A percentile compares a stretch with the other conserved stretches of the same genome.
These are phyloP conservation scores for Epichloe bromicola DNA, from an alignment of 2,329 filamentous ascomycete genomes.

Conservation along the genomic window DNA sequence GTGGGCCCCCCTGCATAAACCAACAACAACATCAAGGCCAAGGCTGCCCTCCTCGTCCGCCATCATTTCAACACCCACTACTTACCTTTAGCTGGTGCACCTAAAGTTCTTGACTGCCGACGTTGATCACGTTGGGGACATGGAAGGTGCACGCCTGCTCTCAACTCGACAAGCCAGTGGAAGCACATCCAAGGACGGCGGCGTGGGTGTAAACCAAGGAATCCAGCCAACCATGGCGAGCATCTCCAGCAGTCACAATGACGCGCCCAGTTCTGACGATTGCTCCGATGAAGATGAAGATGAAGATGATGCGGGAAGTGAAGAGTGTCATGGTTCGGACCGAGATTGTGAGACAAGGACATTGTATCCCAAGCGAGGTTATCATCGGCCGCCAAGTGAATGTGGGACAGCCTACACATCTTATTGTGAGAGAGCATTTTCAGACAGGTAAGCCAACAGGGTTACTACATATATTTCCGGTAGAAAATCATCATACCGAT, in stretches of 20 bases:
- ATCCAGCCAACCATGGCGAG: constrained; percentile 25
- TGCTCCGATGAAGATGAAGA: constrained; percentile 9
- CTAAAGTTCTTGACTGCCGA: not conserved
- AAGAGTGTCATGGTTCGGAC: constrained; percentile 15
- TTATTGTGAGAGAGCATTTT: constrained; percentile 13
- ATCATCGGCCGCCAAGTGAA: constrained; percentile 22
- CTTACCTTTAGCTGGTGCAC: not conserved
- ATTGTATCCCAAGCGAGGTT: constrained; percentile 28
- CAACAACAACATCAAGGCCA: too few species aligned
- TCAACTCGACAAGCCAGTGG: not conserved
- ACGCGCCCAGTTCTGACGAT: constrained; percentile 9
- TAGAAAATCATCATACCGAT: too few species aligned
- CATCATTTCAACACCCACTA: too few species aligned
- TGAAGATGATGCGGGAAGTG: not conserved
- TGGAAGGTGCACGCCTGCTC: not conserved
- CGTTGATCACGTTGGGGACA: not conserved
- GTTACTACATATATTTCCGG: too few species aligned
- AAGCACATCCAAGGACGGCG: constrained; percentile 7
- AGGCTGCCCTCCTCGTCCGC: too few species aligned
- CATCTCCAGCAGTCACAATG: constrained; percentile 21
- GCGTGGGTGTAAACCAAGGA: constrained; percentile 19
- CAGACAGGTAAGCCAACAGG: constrained; percentile 27
- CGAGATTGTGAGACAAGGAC: constrained; percentile 27
- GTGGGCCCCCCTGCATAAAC: too few species aligned
- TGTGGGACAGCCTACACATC: constrained; percentile 24